Conservation (phyloP, 2,329 filamentous ascomycete species). For the Lasiodiplodia sp. region DNA sequence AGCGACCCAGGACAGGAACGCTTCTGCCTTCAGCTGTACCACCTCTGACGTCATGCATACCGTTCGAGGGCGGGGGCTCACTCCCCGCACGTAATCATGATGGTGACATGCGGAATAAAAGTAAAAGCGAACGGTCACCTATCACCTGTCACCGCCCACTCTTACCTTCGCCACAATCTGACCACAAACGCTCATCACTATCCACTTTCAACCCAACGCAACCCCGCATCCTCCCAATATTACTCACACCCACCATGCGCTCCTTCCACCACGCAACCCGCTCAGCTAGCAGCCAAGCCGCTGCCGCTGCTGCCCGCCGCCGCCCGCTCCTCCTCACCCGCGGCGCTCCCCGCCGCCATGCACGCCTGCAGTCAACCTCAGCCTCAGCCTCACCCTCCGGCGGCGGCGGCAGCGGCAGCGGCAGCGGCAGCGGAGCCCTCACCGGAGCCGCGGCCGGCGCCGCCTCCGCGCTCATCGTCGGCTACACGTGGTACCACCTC, state of each 20-base stretch:
- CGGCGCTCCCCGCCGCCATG: constrained; percentile 11
- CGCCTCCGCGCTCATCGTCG: constrained; percentile 53
- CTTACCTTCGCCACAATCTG: background rate
- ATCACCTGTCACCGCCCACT: too few relatives aligned
- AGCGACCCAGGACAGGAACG: too few relatives aligned
- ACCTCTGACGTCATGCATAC: background rate
- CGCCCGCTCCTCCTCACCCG: background rate
- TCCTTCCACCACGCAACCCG: constrained; percentile 14
- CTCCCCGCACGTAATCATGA: background rate
- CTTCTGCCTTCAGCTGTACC: background rate
- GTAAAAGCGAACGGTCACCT: too few relatives aligned
- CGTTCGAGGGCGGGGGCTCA: background rate
- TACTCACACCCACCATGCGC: background rate
- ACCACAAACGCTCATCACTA: background rate
- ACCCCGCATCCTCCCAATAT: background rate
- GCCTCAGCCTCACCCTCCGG: background rate
- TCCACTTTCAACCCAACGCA: background rate
- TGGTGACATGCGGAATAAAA: background rate
- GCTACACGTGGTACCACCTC: constrained; percentile 62
- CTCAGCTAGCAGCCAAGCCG: background rate
- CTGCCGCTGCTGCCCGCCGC: background rate
- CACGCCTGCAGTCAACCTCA: constrained; percentile 45
- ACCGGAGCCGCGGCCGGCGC: constrained; percentile 60
- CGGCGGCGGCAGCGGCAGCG: background rate
- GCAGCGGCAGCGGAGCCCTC: constrained; percentile 43